These are phyloP conservation scores for Saccharomycopsis amapae DNA, from an alignment of 805 yeast genomes.

Conservation along the genomic window DNA sequence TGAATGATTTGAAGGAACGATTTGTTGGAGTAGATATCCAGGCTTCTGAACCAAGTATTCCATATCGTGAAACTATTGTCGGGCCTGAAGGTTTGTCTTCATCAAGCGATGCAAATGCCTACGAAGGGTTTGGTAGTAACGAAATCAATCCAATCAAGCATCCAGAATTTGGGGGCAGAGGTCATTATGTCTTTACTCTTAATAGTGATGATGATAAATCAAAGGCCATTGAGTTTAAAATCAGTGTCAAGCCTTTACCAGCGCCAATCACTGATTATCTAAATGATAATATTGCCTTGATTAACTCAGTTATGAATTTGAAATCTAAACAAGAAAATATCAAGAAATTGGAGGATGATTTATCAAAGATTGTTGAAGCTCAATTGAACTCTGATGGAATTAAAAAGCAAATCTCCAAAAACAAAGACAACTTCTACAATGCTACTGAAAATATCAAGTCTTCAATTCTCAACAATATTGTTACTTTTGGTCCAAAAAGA, in stretches of 20 bases:
- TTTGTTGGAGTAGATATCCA: conserved; percentile 88
- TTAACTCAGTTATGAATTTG: conserved; percentile 31
- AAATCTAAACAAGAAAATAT: conserved; percentile 24
- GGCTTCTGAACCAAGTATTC: conserved; percentile 87
- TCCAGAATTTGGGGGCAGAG: conserved; percentile 38
- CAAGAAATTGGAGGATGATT: conserved; percentile 10
- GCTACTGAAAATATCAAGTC: conserved; percentile 24
- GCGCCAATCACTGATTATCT: conserved; percentile 42
- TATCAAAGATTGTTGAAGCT: not conserved
- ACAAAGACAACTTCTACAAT: conserved; percentile 24
- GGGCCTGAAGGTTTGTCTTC: conserved; percentile 2
- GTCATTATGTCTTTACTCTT: conserved; percentile 41
- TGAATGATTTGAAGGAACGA: conserved; percentile 82
- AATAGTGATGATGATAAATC: not conserved
- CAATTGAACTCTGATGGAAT: not conserved
- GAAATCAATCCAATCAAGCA: conserved; percentile 47
- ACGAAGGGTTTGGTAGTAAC: conserved; percentile 11
- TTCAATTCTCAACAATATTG: conserved; percentile 35
- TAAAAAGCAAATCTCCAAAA: conserved; percentile 4
- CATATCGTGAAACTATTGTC: conserved; percentile 77
- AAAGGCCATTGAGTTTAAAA: conserved; percentile 39
- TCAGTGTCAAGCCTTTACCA: conserved; percentile 51
- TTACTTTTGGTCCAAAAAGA: conserved; percentile 72
- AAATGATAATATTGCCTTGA: conserved; percentile 37
- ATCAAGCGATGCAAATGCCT: not conserved